Evolutionary conservation across 345 rosid species (phyloP), one percentile per base, ranked within the genome.

Genomic region (Hevea brasiliensis): DNA sequence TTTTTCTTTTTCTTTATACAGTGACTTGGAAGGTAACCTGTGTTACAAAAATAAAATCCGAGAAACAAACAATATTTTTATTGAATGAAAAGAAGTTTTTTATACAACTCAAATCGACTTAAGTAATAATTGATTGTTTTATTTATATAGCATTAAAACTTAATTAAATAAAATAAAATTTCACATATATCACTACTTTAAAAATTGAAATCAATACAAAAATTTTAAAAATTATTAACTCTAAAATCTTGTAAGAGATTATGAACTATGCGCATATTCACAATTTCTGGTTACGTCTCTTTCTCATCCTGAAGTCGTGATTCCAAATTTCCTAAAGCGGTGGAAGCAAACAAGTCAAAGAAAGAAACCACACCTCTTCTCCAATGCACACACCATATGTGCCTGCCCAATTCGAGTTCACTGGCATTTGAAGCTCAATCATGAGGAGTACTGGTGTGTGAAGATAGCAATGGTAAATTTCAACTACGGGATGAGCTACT

Each of bases 1-100:
- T 24, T 59, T 20, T 15, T 6, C 47, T 59, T 51, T 4, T 61
- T 55, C 48, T 61, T 21, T 21, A 24, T 81, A 81, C 89, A 92
- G 97, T 94, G 93, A 90, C 96, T 57, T 92, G 97, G 94, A 94
- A 92, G 57, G 97, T 90, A 50, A 90, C 92, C 44, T 94, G n/a
- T n/a, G n/a, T n/a, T n/a, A n/a, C n/a, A n/a, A n/a, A n/a, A n/a
- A n/a, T n/a, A n/a, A n/a, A n/a, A n/a, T n/a, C n/a, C n/a, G n/a
- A n/a, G n/a, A n/a, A n/a, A n/a, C n/a, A n/a, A n/a, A n/a, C n/a
- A n/a, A n/a, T n/a, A n/a, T n/a, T n/a, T n/a, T n/a, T n/a, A n/a
- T n/a, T n/a, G n/a, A n/a, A n/a, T n/a, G n/a, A n/a, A n/a, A n/a
- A n/a, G n/a, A n/a, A n/a, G n/a, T n/a, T n/a, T n/a, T n/a, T n/a